Conservation (phyloP, 2,329 filamentous ascomycete genomes). For the Hypoxylon sp. region DNA sequence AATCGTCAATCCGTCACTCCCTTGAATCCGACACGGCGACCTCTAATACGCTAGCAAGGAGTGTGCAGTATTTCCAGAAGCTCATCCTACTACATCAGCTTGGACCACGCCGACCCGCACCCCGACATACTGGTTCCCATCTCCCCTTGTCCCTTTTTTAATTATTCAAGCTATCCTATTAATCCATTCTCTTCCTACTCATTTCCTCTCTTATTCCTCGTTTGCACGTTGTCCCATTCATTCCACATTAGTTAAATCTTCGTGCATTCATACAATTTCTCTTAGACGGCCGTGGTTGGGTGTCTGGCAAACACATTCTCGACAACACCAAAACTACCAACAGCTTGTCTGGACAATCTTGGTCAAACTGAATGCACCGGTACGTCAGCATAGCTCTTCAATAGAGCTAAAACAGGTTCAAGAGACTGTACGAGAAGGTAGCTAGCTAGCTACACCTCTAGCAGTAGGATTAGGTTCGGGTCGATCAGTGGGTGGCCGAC, state of each 20-base stretch:
- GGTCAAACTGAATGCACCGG: slow-evolving; percentile 57
- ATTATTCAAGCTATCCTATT: slow-evolving; percentile 52
- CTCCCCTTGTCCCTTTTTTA: slow-evolving; percentile 52
- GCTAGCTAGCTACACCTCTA: slow-evolving; percentile 51
- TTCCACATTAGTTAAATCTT: slow-evolving; percentile 31
- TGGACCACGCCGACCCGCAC: slow-evolving; percentile 54
- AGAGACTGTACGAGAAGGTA: slow-evolving; percentile 46
- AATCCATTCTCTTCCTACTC: slow-evolving; percentile 48
- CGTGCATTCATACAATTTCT: slow-evolving; percentile 36
- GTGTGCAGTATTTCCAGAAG: slow-evolving; percentile 56
- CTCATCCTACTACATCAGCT: slow-evolving; percentile 53
- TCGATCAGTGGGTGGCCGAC: slow-evolving; percentile 18
- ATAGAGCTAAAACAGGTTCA: slow-evolving; percentile 55
- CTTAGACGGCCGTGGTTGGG: slow-evolving; percentile 17
- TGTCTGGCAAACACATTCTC: slow-evolving; percentile 37
- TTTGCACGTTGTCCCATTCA: slow-evolving; percentile 37
- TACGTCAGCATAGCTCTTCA: slow-evolving; percentile 56
- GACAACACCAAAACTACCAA: slow-evolving; percentile 40
- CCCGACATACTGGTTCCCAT: slow-evolving; percentile 55
- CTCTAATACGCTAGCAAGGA: slow-evolving; percentile 56
- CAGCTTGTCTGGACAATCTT: slow-evolving; percentile 32
- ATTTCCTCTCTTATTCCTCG: slow-evolving; percentile 46
- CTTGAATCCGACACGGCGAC: slow-evolving; percentile 48
- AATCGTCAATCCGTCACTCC: slow-evolving; percentile 54
- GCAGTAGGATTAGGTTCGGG: slow-evolving; percentile 39